These are phyloP conservation scores for Paxillus rubicundulus DNA, from an alignment of 768 basidiomycete species.

Conservation along the genomic window DNA sequence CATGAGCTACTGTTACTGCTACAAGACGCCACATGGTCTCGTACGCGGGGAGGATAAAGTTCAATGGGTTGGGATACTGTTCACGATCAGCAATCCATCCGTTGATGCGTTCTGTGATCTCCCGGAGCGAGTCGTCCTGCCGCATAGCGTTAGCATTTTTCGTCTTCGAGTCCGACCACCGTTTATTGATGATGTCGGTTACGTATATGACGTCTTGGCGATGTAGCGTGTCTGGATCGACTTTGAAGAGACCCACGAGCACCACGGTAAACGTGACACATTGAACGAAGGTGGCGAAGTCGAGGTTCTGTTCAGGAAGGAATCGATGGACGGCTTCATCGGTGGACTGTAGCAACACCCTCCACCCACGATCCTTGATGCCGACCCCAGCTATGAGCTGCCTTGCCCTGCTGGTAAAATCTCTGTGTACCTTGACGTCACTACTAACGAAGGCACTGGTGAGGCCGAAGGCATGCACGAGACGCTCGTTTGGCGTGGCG, in stretches of 20 bases:
- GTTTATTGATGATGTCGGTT: conserved; percentile 37
- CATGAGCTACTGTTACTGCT: conserved; percentile 40
- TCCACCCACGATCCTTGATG: conserved; percentile 13
- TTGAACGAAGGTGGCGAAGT: conserved; percentile 43
- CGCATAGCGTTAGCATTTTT: conserved; percentile 11
- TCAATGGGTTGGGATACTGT: conserved; percentile 36
- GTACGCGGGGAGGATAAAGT: conserved; percentile 58
- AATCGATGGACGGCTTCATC: conserved; percentile 16
- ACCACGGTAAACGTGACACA: conserved; percentile 42
- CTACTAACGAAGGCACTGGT: conserved; percentile 54
- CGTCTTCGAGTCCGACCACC: conserved; percentile 25
- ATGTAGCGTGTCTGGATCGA: conserved; percentile 29
- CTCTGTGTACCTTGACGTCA: conserved; percentile 29
- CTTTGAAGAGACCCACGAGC: conserved; percentile 40
- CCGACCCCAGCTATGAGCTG: conserved; percentile 12
- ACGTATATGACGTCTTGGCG: conserved; percentile 39
- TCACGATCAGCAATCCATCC: conserved; percentile 37
- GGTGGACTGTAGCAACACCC: conserved; percentile 6
- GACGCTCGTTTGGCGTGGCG: conserved; percentile 21
- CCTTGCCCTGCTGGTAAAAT: conserved; percentile 24
- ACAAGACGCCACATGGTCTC: conserved; percentile 67
- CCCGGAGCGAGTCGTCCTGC: conserved; percentile 29
- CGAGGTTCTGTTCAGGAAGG: conserved; percentile 3
- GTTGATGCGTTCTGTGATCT: conserved; percentile 28
- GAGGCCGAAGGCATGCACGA: conserved; percentile 26